Evolutionary conservation across 192 early-diverging fungal species (phyloP), one percentile per base, ranked within the genome.

Genomic region (Gigaspora rosea): DNA sequence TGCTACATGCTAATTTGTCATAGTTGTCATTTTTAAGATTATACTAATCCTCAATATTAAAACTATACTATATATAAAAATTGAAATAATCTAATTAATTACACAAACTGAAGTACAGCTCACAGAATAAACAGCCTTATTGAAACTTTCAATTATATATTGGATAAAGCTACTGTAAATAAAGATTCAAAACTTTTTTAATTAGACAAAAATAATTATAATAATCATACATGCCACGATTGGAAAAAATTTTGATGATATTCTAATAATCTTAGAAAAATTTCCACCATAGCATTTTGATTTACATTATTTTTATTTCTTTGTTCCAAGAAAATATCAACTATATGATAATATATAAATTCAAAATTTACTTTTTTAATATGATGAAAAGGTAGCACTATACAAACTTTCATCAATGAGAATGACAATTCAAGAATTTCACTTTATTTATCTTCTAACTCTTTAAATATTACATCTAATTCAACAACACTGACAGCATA

Each of bases 401-500:
- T 62, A 15, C 65, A 47, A 6, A 67, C 65, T 5, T 67, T 67
- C 87, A 71, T 90, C 87, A 71, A 90, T 83, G 32, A 89, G 61
- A n/a, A 83, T 77, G 16, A 90, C 64, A 8, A 76, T 3, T 86
- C 86, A 27, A 90, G 81, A 48, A 90, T 82, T 52, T 81, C 81
- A n/a, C 76, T 77, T 20, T 90, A 32, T 52, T 85, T 57, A n/a
- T 49, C 36, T 80, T 89, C 89, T 81, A 90, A 81, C 5, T 82
- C 83, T 62, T 89, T 83, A 7, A 83, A 84, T 16, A 79, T 84
- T 33, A 78, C 82, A 1, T 88, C 89, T 20, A 90, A 83, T 79
- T 90, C 89, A 18, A 86, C 88, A 83, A 90, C 86, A 36, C 83
- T 89, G 7, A 90, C 85, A 61, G 85, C 90, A 69, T 88, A 90